Evolutionary conservation across 768 basidiomycete species (phyloP).

Genomic region (Rhizopogon vulgaris): DNA sequence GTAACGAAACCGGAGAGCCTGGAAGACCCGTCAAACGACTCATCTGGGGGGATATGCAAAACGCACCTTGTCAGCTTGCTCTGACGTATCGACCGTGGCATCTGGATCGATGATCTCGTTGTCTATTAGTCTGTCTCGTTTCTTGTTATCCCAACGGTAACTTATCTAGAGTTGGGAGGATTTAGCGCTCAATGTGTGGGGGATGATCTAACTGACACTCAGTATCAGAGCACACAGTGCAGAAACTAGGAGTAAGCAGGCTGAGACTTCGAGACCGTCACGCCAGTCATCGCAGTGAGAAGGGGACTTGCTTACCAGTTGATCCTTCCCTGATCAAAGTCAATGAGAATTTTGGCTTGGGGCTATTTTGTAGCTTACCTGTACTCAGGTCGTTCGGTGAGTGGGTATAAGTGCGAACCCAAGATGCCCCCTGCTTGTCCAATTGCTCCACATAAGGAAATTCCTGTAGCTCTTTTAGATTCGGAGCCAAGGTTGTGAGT

Average conservation of each 20-base stretch:
- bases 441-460: constrained; percentile 66
- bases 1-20: background rate
- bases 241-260: constrained; percentile 48
- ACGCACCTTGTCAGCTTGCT: constrained; percentile 58
- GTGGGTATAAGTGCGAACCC: constrained; percentile 58
- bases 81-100: constrained; percentile 50
- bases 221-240: constrained; percentile 42
- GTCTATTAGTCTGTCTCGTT: constrained; percentile 47
- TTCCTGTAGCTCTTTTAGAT: constrained; percentile 61
- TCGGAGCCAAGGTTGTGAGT: constrained; percentile 65
- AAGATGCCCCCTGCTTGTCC: constrained; percentile 65
- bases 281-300: background rate
- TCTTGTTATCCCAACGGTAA: constrained; percentile 55
- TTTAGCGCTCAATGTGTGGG: background rate
- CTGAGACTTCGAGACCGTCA: background rate
- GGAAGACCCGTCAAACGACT: background rate
- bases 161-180: constrained; percentile 47
- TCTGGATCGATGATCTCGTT: constrained; percentile 29
- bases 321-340: background rate
- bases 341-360: background rate
- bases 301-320: background rate
- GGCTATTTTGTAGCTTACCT: constrained; percentile 35
- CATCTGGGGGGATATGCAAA: background rate
- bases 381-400: constrained; percentile 50
- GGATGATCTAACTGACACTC: constrained; percentile 42